Percentiles rank a stretch among this genome's conserved stretches.
Conservation (phyloP, 352 stramenopile species). For the Pythium folliculosum region DNA sequence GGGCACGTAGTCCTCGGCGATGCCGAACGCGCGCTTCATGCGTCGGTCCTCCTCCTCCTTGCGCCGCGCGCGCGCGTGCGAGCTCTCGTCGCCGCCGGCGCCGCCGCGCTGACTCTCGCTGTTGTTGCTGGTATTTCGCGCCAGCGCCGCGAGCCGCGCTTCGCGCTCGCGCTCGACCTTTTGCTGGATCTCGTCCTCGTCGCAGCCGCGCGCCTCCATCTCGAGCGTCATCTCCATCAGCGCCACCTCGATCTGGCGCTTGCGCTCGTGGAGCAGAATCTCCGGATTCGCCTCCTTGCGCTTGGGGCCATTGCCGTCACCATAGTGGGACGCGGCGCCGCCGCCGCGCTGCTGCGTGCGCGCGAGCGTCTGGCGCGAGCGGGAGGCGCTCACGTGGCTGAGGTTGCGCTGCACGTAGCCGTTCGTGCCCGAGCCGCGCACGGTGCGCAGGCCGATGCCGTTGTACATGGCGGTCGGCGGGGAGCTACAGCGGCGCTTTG, state of each 20-base stretch:
- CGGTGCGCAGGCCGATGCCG: conserved; percentile 82
- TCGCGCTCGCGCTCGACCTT: conserved; percentile 61
- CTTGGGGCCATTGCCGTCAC: conserved; percentile 1
- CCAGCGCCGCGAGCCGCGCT: conserved; percentile 45
- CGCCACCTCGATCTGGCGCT: conserved; percentile 79
- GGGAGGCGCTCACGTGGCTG: conserved; percentile 72
- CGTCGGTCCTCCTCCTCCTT: conserved; percentile 71
- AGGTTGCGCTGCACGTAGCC: conserved; percentile 88
- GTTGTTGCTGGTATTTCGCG: conserved; percentile 17
- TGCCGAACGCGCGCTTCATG: conserved; percentile 74
- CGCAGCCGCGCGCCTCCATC: conserved; percentile 73
- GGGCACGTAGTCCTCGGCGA: conserved; percentile 67
- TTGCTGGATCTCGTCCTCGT: conserved; percentile 68
- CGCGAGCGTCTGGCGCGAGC: conserved; percentile 61
- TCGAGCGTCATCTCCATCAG: conserved; percentile 77
- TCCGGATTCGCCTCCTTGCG: conserved; percentile 58
- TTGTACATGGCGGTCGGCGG: conserved; percentile 90
- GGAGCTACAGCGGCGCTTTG: no score
- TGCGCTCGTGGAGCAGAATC: conserved; percentile 79
- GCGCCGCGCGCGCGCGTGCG: conserved; percentile 53
- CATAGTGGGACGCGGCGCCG: conserved; percentile 29
- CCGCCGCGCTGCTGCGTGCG: no score
- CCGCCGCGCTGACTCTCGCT: no score
- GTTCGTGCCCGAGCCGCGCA: conserved; percentile 87
- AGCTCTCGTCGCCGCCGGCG: conserved; percentile 41